These are phyloP conservation scores for Diplocarpon mali DNA, from an alignment of 2,329 filamentous ascomycete genomes.

Conservation along the genomic window DNA sequence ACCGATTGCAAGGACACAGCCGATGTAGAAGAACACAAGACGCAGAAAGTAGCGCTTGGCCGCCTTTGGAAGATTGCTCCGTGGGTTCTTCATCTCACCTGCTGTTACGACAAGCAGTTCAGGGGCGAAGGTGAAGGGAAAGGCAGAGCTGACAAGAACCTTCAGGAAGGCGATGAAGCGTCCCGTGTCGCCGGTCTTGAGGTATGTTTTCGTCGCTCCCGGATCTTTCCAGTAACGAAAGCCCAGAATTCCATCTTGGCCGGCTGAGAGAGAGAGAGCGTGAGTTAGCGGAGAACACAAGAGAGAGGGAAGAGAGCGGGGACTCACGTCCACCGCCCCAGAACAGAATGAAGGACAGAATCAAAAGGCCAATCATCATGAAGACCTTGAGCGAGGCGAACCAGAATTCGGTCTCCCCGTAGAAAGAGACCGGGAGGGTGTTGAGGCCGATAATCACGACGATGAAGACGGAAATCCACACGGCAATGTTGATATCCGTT, in stretches of 20 bases:
- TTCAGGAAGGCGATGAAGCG: conserved; percentile 42
- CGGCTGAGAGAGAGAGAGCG: conserved; percentile 5
- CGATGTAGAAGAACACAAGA: conserved; percentile 50
- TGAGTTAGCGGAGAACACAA: not conserved
- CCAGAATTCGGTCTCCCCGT: conserved; percentile 49
- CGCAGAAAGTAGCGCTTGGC: conserved; percentile 50
- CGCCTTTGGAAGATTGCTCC: conserved; percentile 48
- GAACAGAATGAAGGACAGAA: conserved; percentile 28
- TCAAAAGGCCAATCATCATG: conserved; percentile 24
- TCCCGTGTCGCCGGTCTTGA: conserved; percentile 32
- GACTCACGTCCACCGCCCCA: conserved; percentile 27
- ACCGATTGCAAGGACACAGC: conserved; percentile 46
- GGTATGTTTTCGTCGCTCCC: conserved; percentile 33
- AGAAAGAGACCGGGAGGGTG: conserved; percentile 40
- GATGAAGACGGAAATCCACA: conserved; percentile 32
- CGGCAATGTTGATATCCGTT: conserved; percentile 31
- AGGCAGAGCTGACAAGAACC: conserved; percentile 35
- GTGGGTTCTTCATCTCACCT: conserved; percentile 46
- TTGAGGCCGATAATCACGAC: conserved; percentile 31
- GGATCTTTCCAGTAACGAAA: conserved; percentile 39
- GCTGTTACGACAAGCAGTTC: conserved; percentile 44
- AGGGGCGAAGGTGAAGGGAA: conserved; percentile 38
- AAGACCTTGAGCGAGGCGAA: conserved; percentile 27
- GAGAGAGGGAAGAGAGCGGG: not conserved
- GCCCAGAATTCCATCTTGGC: conserved; percentile 27